Evolutionary conservation across 179 eudicot species (phyloP), one percentile per base, ranked within the genome.

Genomic region (Beta macrorhiza): DNA sequence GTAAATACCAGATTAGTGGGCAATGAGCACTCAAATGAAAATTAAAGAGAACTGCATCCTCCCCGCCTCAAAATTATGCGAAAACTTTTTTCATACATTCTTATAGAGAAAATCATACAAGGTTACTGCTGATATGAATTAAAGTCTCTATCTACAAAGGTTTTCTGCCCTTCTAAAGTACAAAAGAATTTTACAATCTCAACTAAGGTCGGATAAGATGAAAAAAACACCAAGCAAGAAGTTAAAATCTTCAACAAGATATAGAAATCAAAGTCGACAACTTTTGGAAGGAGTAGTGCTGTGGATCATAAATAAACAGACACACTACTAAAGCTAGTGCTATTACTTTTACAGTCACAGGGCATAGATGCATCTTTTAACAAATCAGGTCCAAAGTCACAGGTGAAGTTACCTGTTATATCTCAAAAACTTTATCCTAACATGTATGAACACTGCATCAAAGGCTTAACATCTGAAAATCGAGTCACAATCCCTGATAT

Each of bases 381-480:
- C 42, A 55, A 82, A 7, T 6, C 9, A 32, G 63, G 2, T 69
- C 22, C 70, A 44, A 58, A 51, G 56, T 42, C 47, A 44, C 5
- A 13, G n/a, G 76, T 8, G 20, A 37, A 71, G 12, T 82, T 51
- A 96, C 99, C 99, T 96, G 98, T 77, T 96, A 96, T 78, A 96
- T 96, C 84, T 96, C 99, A 72, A 94, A 94, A 67, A 97, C 99
- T 81, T 98, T 94, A 82, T 92, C 97, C 83, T 96, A 98, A 81
- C 99, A 96, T 67, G 98, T 94, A 74, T 96, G 94, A 73, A 96
- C 99, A 74, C 86, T 96, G 93, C 98, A 96, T 96, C 85, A 96
- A 82, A 32, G 99, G 99, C 83, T 96, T 96, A 62, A 96, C 99
- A 86, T 96, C 99, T 44, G 99, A 92, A 82, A 98, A 96, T 1